A percentile compares a stretch with the other conserved stretches of the same genome.
phyloP scores from a whole-genome alignment of 345 rosid genomes.

The Eucalyptus shirleyi region DNA sequence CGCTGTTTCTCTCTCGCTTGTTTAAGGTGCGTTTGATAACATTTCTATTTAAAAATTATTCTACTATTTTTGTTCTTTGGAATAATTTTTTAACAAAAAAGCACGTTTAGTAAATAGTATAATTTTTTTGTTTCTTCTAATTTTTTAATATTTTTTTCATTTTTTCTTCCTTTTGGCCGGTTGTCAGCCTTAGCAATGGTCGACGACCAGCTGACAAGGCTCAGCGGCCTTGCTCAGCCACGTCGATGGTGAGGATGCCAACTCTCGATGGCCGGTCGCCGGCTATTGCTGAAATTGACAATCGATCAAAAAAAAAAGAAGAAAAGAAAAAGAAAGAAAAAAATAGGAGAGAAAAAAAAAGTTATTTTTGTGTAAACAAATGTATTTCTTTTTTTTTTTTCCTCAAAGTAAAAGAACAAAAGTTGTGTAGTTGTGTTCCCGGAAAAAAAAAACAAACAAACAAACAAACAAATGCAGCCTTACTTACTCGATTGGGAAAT shows the following conservation, averaged over 20 bases:
- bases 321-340: no score
- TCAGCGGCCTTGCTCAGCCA: rapidly evolving
- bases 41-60: rapidly evolving
- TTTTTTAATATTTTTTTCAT: no score
- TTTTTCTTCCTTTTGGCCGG: rapidly evolving
- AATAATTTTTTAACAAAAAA: rapidly evolving
- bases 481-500: background rate
- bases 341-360: no score
- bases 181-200: rapidly evolving
- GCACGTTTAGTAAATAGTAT: rapidly evolving
- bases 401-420: rapidly evolving
- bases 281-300: no score
- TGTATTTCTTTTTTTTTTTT: rapidly evolving
- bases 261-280: rapidly evolving
- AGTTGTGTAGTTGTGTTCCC: no score
- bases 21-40: rapidly evolving
- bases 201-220: rapidly evolving
- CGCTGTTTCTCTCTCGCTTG: rapidly evolving
- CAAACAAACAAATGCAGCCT: no score
- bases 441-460: rapidly evolving
- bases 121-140: rapidly evolving
- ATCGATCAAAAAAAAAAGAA: no score
- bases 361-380: no score
- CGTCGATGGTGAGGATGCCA: rapidly evolving
- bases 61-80: rapidly evolving